phyloP scores from a whole-genome alignment of 352 stramenopile species.

The Globisporangium paroecandrum region DNA sequence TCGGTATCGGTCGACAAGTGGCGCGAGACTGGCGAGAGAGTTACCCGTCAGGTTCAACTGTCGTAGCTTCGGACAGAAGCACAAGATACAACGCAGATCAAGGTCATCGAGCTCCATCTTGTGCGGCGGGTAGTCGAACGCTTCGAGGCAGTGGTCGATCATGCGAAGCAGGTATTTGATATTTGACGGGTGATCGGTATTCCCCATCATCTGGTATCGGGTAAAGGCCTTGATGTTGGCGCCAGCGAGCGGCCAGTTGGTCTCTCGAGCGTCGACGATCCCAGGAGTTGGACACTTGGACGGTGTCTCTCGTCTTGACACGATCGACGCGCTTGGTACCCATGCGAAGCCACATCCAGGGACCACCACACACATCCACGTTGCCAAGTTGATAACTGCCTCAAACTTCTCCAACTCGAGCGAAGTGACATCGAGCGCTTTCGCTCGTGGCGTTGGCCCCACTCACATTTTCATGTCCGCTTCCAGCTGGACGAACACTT shows the following conservation, averaged over 20 bases:
- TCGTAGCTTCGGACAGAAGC: too few species aligned
- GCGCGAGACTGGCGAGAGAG: too few species aligned
- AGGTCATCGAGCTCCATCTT: too few species aligned
- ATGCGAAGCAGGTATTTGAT: not conserved
- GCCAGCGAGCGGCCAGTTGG: not conserved
- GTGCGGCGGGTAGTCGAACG: not conserved
- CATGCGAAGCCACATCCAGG: conserved; percentile 32
- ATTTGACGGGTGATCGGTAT: too few species aligned
- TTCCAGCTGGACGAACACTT: conserved; percentile 22
- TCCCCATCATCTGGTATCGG: not conserved
- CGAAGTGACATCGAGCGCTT: conserved; percentile 12
- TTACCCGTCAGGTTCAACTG: too few species aligned
- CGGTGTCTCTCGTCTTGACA: conserved; percentile 6
- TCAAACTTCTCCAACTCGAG: conserved; percentile 28
- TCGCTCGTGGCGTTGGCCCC: conserved; percentile 5
- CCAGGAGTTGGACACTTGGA: conserved; percentile 11
- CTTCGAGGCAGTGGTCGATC: not conserved
- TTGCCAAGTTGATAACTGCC: conserved; percentile 20
- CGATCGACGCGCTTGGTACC: conserved; percentile 12
- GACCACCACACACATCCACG: conserved; percentile 31
- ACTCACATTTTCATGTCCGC: conserved; percentile 23
- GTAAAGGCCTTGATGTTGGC: not conserved
- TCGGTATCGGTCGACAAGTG: too few species aligned
- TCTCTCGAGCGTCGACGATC: too few species aligned
- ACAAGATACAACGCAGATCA: too few species aligned